Evolutionary conservation across 2,329 filamentous ascomycete species (phyloP).

Genomic region (Graphiopsis chlorocephala): DNA sequence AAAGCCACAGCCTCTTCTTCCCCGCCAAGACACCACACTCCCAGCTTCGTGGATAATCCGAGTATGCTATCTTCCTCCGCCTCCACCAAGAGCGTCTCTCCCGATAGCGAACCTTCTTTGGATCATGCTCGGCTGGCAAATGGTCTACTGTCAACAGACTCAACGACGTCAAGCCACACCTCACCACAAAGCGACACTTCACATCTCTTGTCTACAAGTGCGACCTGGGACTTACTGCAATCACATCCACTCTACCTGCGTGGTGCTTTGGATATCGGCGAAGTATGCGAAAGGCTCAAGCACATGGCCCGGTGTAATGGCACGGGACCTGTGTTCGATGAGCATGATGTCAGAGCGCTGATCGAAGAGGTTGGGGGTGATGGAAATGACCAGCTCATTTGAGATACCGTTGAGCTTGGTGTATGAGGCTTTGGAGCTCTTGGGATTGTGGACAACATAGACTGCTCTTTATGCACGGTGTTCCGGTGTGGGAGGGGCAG

Average conservation of each 20-base stretch:
- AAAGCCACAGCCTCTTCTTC: conserved; percentile 66
- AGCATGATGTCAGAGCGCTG: conserved; percentile 67
- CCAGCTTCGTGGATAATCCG: conserved; percentile 36
- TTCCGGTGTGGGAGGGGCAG: neutral
- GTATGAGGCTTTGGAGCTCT: neutral
- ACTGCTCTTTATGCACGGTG: neutral
- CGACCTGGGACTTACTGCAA: conserved; percentile 89
- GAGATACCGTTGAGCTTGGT: conserved; percentile 27
- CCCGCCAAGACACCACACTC: conserved; percentile 44
- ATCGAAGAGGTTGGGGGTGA: conserved; percentile 76
- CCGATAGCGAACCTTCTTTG: conserved; percentile 19
- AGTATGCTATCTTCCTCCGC: conserved; percentile 24
- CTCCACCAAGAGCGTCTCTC: conserved; percentile 18
- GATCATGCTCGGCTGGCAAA: conserved; percentile 21
- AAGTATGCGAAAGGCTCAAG: conserved; percentile 78
- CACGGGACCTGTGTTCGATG: conserved; percentile 80
- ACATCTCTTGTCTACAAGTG: conserved; percentile 66
- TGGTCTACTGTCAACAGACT: conserved; percentile 22
- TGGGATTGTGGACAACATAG: neutral
- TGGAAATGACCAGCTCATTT: conserved; percentile 75
- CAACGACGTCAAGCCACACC: conserved; percentile 18
- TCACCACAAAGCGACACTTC: conserved; percentile 41
- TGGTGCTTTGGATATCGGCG: conserved; percentile 75
- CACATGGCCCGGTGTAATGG: conserved; percentile 76
- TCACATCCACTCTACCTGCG: conserved; percentile 71